phyloP scores from a whole-genome alignment of 192 early-diverging fungal genomes.

The Pilobolus umbonatus region DNA sequence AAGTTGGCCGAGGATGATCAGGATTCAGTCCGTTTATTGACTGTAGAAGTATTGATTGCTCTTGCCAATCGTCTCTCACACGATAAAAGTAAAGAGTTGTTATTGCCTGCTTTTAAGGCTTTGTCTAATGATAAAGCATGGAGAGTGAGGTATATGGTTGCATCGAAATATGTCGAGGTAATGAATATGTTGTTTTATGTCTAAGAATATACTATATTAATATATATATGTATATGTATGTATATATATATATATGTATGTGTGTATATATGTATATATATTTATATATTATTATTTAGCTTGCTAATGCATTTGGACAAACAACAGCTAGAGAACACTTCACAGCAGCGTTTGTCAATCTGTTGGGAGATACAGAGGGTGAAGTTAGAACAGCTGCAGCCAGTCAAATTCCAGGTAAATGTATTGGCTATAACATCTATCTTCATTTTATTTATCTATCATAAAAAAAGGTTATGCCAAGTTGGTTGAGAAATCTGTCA shows the following conservation, averaged over 20 bases:
- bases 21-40: conserved; percentile 96
- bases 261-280: neutral
- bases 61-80: conserved; percentile 76
- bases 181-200: neutral
- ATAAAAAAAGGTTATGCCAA: conserved; percentile 51
- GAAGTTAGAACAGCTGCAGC: conserved; percentile 96
- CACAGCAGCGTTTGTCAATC: conserved; percentile 74
- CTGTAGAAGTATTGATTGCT: conserved; percentile 86
- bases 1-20: conserved; percentile 80
- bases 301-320: conserved; percentile 74
- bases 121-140: conserved; percentile 93
- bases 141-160: conserved; percentile 99
- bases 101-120: conserved; percentile 66
- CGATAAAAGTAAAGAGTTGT: conserved; percentile 73
- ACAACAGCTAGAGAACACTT: conserved; percentile 83
- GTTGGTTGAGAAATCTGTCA: conserved; percentile 73
- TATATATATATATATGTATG: too few relatives aligned
- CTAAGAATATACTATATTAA: neutral
- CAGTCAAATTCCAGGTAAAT: conserved; percentile 87
- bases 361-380: conserved; percentile 94
- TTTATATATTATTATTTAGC: conserved; percentile 38
- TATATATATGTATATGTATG: too few relatives aligned
- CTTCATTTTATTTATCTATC: neutral
- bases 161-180: conserved; percentile 94
- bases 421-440: conserved; percentile 6